Evolutionary conservation across 345 rosid species (phyloP), one percentile per base, ranked within the genome.

Genomic region (Corchorus olitorius): DNA sequence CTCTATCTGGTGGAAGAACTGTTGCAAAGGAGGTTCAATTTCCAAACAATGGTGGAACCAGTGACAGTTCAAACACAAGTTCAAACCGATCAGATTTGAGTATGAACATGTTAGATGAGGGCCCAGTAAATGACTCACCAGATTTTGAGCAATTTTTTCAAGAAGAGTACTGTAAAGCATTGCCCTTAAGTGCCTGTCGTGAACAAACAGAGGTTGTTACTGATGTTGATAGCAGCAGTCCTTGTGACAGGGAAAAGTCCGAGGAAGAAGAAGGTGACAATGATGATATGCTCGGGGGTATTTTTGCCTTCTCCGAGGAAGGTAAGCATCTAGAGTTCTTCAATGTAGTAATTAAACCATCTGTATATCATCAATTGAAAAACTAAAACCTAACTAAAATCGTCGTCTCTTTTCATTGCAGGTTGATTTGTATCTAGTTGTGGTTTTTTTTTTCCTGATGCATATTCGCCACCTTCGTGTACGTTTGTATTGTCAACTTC

Each of bases 281-380:
- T 39, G 95, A 92, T 77, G 94, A 89, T 79, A 88, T 92, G 90
- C 88, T 94, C 54, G 99, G 98, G 79, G 97, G 93, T 80, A 89
- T 94, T 84, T 97, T 94, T 74, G 87, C 90, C 83, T 97, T 97
- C 88, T 97, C 93, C 3, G 97, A 97, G 84, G 94, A 90, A 86
- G 99, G 99, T 94, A 85, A 37, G 77, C 34, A 54, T 56, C 22
- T 53, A 72, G 61, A 75, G 9, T 65, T 50, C 39, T 14, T 68
- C 6, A n/a, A 27, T 27, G 22, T 48, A 67, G 27, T 55, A 48
- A 22, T 11, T 20, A 1, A 15, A 69, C 59, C 10, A 1, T 49
- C 59, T 50, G 20, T 9, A 48, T 48, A 48, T 6, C 35, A 7
- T 60, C 61, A 45, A 19, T 14, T 35, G 71, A 58, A 13, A 20